Evolutionary conservation across 352 stramenopile species (phyloP), one percentile per base, ranked within the genome.

Genomic region (Bremia lactucae): DNA sequence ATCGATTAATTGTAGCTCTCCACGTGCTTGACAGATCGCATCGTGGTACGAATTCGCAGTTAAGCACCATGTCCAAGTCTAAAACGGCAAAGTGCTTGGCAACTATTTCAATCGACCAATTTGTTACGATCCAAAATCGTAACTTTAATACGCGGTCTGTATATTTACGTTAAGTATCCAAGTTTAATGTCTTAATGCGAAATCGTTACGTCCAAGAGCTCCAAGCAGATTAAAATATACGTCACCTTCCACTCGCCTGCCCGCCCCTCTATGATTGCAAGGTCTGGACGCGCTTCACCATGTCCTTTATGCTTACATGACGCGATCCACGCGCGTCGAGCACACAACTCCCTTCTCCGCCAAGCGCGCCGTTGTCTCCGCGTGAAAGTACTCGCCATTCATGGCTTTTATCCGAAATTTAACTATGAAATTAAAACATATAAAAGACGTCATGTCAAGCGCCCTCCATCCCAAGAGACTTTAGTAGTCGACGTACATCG

Each of bases 371-470:
- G 60, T 60, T 21, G 77, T 83, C 52, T 88, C 71, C 10, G 75
- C 78, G 37, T 73, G 60, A 52, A 78, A 85, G 52, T 68, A 83
- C 56, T 83, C 74, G 62, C 75, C 75, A 18, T 87, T 72, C 41
- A 59, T 72, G 42, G 72, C 70, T 53, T 88, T 91, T 84, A 87
- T 84, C 53, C 77, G 58, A 52, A 86, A 88, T 47, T 69, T 63
- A 55, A 91, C 78, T 91, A 59, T 7, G 60, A 26, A 16, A 38
- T 52, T 1, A 24, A 41, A 40, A 8, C 18, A 28, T 5, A 15
- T 9, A 28, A n/a, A n/a, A n/a, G n/a, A n/a, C n/a, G n/a, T n/a
- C 34, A 9, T 10, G 28, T 33, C 11, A 33, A 33, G 7, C 28
- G 1, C 15, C 0, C 11, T 28, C 6, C 2, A 9, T 6, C 18